phyloP scores from a whole-genome alignment of 306 rosid genomes.

The Corylus heterophylla region DNA sequence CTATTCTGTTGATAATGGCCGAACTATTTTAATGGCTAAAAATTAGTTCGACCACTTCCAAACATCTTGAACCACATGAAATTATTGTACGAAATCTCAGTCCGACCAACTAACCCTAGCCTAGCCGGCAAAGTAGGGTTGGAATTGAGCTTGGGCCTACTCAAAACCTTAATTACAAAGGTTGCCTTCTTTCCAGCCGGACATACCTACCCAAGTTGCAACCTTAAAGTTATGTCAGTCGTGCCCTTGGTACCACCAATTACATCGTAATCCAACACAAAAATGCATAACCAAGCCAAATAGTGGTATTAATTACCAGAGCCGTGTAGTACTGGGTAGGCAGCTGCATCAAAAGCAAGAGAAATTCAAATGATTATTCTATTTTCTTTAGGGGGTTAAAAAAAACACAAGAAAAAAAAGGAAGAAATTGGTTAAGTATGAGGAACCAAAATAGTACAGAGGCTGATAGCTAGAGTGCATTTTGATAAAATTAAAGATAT shows the following conservation, averaged over 20 bases:
- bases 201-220: background rate
- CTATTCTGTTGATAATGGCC: too few relatives aligned
- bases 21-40: too few relatives aligned
- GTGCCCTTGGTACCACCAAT: background rate
- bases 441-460: background rate
- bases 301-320: slow-evolving; percentile 62
- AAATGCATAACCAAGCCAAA: background rate
- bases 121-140: background rate
- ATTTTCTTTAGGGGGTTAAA: background rate
- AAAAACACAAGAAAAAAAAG: background rate
- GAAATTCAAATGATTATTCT: background rate
- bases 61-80: too few relatives aligned
- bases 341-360: slow-evolving; percentile 61
- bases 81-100: background rate
- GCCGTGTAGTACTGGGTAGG: slow-evolving; percentile 96
- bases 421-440: background rate
- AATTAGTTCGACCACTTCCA: too few relatives aligned
- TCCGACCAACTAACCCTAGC: background rate
- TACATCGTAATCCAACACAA: background rate
- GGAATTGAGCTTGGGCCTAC: background rate
- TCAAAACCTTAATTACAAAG: background rate
- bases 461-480: background rate
- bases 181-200: background rate
- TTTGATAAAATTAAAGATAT: slow-evolving; percentile 1
- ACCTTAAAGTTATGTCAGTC: background rate